Percentiles rank a stretch among this genome's conserved stretches.
Conservation (phyloP, 768 basidiomycete genomes). For the Hypsizygus marmoreus region DNA sequence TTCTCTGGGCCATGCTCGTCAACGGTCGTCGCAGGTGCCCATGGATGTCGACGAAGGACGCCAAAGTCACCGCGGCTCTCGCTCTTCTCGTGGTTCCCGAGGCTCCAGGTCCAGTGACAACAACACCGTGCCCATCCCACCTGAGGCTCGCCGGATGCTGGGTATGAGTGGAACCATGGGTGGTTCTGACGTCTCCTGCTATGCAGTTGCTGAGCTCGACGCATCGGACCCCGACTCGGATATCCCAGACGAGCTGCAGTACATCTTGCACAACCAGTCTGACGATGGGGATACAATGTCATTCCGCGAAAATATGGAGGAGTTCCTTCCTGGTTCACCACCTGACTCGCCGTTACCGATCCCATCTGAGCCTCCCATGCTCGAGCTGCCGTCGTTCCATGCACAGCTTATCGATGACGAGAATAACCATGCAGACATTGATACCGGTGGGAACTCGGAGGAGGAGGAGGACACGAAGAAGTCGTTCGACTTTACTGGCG, state of each 20-base stretch:
- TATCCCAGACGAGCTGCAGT: conserved; percentile 77
- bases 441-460: conserved; percentile 39
- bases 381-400: conserved; percentile 41
- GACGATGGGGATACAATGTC: conserved; percentile 43
- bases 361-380: conserved; percentile 16
- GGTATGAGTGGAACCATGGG: conserved; percentile 73
- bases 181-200: conserved; percentile 50
- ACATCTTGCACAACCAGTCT: conserved; percentile 49
- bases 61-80: conserved; percentile 18
- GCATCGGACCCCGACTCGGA: conserved; percentile 72
- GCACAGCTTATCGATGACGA: conserved; percentile 48
- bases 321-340: conserved; percentile 44
- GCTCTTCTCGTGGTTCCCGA: neutral
- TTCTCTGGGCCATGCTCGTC: conserved; percentile 21
- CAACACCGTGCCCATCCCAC: conserved; percentile 39
- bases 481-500: conserved; percentile 85
- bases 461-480: conserved; percentile 76
- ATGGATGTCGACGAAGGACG: conserved; percentile 20
- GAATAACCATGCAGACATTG: conserved; percentile 38
- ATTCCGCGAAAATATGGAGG: conserved; percentile 20
- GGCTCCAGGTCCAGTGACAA: conserved; percentile 10
- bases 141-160: conserved; percentile 55
- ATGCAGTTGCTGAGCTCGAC: conserved; percentile 46
- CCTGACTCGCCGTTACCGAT: conserved; percentile 42
- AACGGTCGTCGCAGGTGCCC: conserved; percentile 26